A percentile compares a stretch with the other conserved stretches of the same genome.
Evolutionary conservation across 2,329 filamentous ascomycete genomes (phyloP).

Genomic region (Emmonsiellopsis sp.): DNA sequence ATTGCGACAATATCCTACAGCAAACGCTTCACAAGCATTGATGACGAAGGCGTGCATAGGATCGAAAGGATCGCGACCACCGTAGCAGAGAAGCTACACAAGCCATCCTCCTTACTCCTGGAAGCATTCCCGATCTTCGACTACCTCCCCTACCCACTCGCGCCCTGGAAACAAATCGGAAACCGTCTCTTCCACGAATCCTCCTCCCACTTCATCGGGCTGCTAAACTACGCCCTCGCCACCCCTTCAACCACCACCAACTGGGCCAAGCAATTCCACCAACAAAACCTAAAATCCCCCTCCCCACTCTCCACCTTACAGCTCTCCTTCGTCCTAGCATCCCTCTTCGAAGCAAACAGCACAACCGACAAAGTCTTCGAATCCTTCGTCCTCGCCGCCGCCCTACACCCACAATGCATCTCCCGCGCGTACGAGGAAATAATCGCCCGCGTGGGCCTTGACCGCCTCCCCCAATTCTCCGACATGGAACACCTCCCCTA

Average conservation of each 20-base stretch:
- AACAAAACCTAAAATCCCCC: too few species aligned
- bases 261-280: too few species aligned
- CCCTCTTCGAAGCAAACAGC: not conserved
- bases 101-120: slow-evolving; percentile 36
- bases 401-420: slow-evolving; percentile 35
- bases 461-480: slow-evolving; percentile 23
- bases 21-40: slow-evolving; percentile 33
- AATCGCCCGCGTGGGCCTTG: slow-evolving; percentile 22
- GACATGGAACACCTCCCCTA: slow-evolving; percentile 25
- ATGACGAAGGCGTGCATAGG: slow-evolving; percentile 23
- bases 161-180: slow-evolving; percentile 32
- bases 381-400: slow-evolving; percentile 38
- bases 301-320: too few species aligned
- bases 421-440: slow-evolving; percentile 29
- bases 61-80: slow-evolving; percentile 36
- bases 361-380: slow-evolving; percentile 7
- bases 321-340: too few species aligned
- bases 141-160: slow-evolving; percentile 33
- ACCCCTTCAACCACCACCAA: too few species aligned
- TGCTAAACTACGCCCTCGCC: too few species aligned
- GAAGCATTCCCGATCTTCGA: slow-evolving; percentile 37
- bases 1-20: slow-evolving; percentile 46
- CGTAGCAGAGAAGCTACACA: slow-evolving; percentile 41
- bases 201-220: too few species aligned
- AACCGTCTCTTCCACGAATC: too few species aligned